These are phyloP conservation scores for Simmondsia chinensis DNA, from an alignment of 148 eudicot species.

Conservation along the genomic window DNA sequence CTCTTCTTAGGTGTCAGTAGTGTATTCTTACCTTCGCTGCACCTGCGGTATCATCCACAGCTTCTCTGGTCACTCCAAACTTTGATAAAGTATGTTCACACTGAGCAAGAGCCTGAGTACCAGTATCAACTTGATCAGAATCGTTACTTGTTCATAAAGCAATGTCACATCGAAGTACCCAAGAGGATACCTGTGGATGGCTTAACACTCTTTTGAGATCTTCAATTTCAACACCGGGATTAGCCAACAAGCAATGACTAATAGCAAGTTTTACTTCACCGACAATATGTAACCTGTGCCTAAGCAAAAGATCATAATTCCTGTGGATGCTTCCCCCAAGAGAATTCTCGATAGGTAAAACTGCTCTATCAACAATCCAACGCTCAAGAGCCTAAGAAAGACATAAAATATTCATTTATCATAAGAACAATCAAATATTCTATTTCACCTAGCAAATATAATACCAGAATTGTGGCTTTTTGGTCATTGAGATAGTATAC, in stretches of 20 bases:
- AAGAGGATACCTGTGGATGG: slow-evolving; percentile 70
- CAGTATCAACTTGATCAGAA: slow-evolving; percentile 5
- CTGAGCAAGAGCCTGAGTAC: slow-evolving; percentile 76
- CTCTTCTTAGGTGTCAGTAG: not conserved
- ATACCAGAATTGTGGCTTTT: too few relatives aligned
- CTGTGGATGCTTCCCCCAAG: slow-evolving; percentile 92
- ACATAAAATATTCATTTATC: not conserved
- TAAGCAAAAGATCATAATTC: slow-evolving; percentile 77
- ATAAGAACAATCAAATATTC: not conserved
- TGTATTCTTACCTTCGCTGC: slow-evolving; percentile 60
- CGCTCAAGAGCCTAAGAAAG: slow-evolving; percentile 56
- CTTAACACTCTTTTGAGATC: slow-evolving; percentile 71
- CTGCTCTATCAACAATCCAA: slow-evolving; percentile 85
- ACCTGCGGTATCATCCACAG: slow-evolving; percentile 89
- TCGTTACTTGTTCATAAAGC: not conserved
- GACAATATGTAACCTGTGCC: slow-evolving; percentile 72
- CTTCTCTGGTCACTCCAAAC: slow-evolving; percentile 68
- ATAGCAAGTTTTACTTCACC: slow-evolving; percentile 82
- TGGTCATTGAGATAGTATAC: too few relatives aligned
- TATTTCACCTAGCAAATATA: not conserved
- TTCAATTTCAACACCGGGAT: slow-evolving; percentile 55
- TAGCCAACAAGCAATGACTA: slow-evolving; percentile 77
- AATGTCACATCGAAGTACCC: not conserved
- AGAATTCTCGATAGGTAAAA: slow-evolving; percentile 86
- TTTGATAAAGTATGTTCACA: slow-evolving; percentile 73